Percentiles rank a stretch among this genome's conserved stretches.
phyloP scores from a whole-genome alignment of 495 filamentous ascomycete species.

The Penicillium simplicissimum region DNA sequence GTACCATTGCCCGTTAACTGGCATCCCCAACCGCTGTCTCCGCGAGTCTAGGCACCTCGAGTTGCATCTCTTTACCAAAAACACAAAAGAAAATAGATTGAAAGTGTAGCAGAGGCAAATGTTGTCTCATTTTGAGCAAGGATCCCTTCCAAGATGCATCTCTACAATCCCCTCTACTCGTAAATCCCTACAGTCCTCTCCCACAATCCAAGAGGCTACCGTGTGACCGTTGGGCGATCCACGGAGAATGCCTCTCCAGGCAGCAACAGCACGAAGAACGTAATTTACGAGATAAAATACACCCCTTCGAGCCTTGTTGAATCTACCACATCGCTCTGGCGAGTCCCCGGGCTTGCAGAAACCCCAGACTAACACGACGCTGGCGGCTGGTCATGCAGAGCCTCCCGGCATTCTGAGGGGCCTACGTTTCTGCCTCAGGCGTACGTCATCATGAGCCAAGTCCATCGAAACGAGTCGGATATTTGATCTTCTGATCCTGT shows the following conservation, averaged over 20 bases:
- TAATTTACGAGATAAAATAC: background rate
- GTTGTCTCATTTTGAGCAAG: background rate
- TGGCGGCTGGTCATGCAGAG: background rate
- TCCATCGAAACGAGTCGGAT: background rate
- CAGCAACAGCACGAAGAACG: background rate
- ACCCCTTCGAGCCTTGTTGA: background rate
- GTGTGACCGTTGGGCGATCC: background rate
- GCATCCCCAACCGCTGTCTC: too few species aligned
- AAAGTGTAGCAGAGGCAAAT: background rate
- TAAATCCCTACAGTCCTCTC: background rate
- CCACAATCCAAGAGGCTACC: background rate
- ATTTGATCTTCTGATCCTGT: conserved; percentile 8
- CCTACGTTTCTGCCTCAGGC: conserved; percentile 7
- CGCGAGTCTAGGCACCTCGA: too few species aligned
- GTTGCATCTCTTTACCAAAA: too few species aligned
- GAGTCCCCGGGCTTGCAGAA: background rate
- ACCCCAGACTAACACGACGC: background rate
- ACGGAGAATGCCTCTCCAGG: background rate
- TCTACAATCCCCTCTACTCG: background rate
- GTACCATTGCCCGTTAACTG: too few species aligned
- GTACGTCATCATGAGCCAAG: background rate
- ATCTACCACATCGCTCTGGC: background rate
- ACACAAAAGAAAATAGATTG: background rate
- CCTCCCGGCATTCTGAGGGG: too few species aligned
- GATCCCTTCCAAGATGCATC: background rate